Evolutionary conservation across 2,329 filamentous ascomycete genomes (phyloP), one percentile per base, ranked within the genome.

Genomic region (Helotiales sp.): DNA sequence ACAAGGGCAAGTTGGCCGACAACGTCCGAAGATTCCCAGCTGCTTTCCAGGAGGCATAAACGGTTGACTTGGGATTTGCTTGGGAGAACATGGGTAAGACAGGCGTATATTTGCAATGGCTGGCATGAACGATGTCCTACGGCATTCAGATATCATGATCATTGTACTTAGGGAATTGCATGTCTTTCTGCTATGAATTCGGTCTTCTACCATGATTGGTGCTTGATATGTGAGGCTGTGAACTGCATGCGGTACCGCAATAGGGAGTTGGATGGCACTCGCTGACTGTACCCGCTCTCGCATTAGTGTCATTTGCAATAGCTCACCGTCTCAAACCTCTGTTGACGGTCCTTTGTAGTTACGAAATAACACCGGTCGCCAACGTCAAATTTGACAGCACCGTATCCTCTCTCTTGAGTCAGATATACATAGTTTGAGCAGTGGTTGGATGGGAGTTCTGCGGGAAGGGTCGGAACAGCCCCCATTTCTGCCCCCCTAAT

Each of bases 21-120:
- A 99, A 99, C 88, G 87, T 99, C 76, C 87, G 86, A 80, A 86
- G 91, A 72, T 99, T 97, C 91, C 95, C 95, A 71, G 89, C 90
- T 65, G 95, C 95, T 75, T 99, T 96, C 82, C 79, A 68, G 52
- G 69, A 71, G 65, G 69, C 68, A 59, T 71, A 71, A 56, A 66
- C 60, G 57, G 36, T 52, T 58, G 42, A 56, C 22, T 53, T 49
- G 47, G 49, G 27, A 47, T 54, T 46, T 52, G 36, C 34, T 51
- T 22, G 51, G 57, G 50, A 44, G 53, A 57, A 55, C 55, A 59
- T 59, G 59, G 31, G 46, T 44, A 57, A 63, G 60, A 63, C 63
- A 61, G 67, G 68, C 67, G 67, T 67, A 67, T 55, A 60, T 65
- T 64, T 65, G 62, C 66, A 64, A 63, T 67, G 67, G 66, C 58